Conservation (phyloP, 306 rosid genomes). For the Fragaria nilgerrensis region DNA sequence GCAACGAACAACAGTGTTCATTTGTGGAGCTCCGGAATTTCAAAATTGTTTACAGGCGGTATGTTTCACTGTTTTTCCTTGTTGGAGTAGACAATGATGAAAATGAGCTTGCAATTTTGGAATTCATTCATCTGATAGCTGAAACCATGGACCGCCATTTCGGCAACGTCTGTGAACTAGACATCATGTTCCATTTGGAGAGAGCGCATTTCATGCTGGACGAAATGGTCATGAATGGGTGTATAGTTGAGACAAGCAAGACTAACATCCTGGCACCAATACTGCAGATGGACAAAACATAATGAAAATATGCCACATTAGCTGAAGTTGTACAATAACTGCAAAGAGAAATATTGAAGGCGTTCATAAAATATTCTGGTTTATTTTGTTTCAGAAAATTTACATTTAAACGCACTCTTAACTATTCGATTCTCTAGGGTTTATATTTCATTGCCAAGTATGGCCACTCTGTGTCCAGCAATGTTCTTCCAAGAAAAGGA, state of each 20-base stretch:
- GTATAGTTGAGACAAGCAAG: conserved; percentile 84
- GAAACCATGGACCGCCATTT: conserved; percentile 98
- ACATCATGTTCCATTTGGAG: conserved; percentile 96
- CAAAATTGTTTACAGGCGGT: conserved; percentile 92
- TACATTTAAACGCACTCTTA: too few species aligned
- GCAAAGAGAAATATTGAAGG: not conserved
- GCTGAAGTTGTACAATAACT: not conserved
- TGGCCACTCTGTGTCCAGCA: too few species aligned
- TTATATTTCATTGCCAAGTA: too few species aligned
- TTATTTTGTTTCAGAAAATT: not conserved
- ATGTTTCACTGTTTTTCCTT: conserved; percentile 87
- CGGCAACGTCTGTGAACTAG: conserved; percentile 97
- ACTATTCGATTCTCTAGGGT: too few species aligned
- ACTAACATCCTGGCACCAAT: conserved; percentile 78
- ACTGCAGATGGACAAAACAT: conserved; percentile 83
- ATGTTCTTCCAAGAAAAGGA: too few species aligned
- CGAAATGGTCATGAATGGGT: conserved; percentile 97
- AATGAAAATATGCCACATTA: conserved; percentile 26
- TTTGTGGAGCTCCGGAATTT: conserved; percentile 98
- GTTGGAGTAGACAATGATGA: conserved; percentile 95
- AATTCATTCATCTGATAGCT: conserved; percentile 86
- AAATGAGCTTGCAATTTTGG: conserved; percentile 91
- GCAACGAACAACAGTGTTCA: conserved; percentile 91
- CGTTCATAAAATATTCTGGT: not conserved
- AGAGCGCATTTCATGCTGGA: conserved; percentile 97